Percentiles rank a stretch among this genome's conserved stretches.
Conservation (phyloP, 2,329 filamentous ascomycete genomes). For the Alternaria gaisen region DNA sequence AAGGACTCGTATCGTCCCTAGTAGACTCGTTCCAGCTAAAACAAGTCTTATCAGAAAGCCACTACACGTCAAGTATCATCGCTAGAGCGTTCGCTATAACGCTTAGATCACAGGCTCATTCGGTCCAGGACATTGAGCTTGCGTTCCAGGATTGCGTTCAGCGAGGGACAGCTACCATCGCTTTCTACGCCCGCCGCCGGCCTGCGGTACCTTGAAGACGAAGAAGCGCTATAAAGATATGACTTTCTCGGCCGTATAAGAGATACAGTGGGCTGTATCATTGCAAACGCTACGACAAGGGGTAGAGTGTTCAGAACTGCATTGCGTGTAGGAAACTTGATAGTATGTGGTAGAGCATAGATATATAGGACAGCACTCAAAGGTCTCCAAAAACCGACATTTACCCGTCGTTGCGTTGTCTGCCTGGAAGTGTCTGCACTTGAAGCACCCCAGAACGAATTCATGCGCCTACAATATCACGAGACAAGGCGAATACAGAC, state of each 20-base stretch:
- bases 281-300: neutral
- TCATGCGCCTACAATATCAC: too few relatives aligned
- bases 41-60: neutral
- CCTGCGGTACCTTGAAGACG: too few relatives aligned
- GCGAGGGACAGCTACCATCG: neutral
- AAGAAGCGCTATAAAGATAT: too few relatives aligned
- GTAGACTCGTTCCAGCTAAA: constrained; percentile 7
- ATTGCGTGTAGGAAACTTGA: neutral
- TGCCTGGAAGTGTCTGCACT: too few relatives aligned
- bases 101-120: neutral
- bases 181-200: neutral
- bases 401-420: too few relatives aligned
- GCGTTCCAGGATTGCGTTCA: constrained; percentile 14
- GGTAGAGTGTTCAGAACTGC: neutral
- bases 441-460: too few relatives aligned
- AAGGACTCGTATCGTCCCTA: constrained; percentile 9
- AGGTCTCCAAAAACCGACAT: too few relatives aligned
- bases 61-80: neutral
- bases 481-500: too few relatives aligned
- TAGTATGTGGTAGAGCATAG: neutral
- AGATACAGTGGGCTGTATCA: neutral
- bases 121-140: neutral
- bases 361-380: neutral
- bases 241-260: neutral
- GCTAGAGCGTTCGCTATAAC: constrained; percentile 14